Evolutionary conservation across 805 yeast species (phyloP), one percentile per base, ranked within the genome.

Genomic region (Candida tallmaniae): DNA sequence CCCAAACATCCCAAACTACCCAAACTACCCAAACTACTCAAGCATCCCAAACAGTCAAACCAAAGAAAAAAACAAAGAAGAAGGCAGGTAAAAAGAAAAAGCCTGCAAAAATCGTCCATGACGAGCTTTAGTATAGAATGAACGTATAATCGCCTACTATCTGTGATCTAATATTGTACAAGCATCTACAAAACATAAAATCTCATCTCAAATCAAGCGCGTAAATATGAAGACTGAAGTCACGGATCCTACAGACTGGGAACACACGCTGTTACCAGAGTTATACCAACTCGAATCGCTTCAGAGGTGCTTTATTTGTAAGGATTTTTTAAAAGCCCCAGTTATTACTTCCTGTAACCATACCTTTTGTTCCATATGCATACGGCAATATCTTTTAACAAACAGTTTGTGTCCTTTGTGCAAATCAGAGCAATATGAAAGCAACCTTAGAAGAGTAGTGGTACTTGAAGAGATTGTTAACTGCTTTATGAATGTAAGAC

Each of bases 301-400:
- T 17, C 63, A 87, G 32, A 54, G 95, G 50, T 89, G 97, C 52
- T 88, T 83, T 47, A 83, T 89, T 7, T 89, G 97, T 57, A 85
- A 88, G 48, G 96, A 87, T 40, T 76, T 82, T 43, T 65, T 84
- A 35, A 70, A 62, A 21, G 83, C 89, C 0, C 96, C 97, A 1
- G 85, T 86, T 23, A 60, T 83, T 27, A 84, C 96, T 1, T 73
- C 81, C 2, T 89, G 97, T 62, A 81, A 84, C 23, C 97, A 89
- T 55, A 80, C 89, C 1, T 89, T 87, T 54, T 89, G 97, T 57
- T 85, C 95, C 0, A 68, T 79, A 10, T 89, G 97, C 54, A 83
- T 89, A 19, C 67, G 96, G 38, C 74, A 82, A 41, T 76, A 81
- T 42, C 58, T 89, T 25, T 62, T 76, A n/a, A 58, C 57, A 24